Conservation (phyloP, 2,329 filamentous ascomycete genomes). For the Pseudonectria buxi region DNA sequence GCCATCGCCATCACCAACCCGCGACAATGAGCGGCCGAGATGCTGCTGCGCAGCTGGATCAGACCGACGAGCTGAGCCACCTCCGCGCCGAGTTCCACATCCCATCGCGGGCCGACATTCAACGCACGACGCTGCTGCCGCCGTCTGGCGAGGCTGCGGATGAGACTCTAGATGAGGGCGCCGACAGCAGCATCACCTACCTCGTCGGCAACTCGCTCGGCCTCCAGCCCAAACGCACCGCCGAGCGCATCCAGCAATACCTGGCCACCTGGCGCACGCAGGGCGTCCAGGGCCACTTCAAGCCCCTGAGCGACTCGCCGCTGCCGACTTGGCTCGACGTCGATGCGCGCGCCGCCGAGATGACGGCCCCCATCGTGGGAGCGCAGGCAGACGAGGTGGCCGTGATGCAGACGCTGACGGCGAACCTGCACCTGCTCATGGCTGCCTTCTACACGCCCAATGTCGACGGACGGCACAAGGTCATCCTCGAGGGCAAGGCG, state of each 20-base stretch:
- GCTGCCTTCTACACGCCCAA: slow-evolving; percentile 73
- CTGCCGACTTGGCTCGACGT: slow-evolving; percentile 68
- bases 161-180: no score
- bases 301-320: slow-evolving; percentile 56
- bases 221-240: slow-evolving; percentile 59
- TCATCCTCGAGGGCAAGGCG: slow-evolving; percentile 75
- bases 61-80: slow-evolving; percentile 44
- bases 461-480: slow-evolving; percentile 52
- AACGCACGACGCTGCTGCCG: slow-evolving; percentile 20
- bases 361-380: slow-evolving; percentile 64
- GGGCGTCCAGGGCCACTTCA: slow-evolving; percentile 76
- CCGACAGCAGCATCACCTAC: slow-evolving; percentile 42
- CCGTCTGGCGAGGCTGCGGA: background rate
- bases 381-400: slow-evolving; percentile 64
- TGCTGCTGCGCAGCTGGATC: slow-evolving; percentile 38
- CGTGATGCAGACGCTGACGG: slow-evolving; percentile 76
- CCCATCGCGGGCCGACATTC: slow-evolving; percentile 40
- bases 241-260: slow-evolving; percentile 58
- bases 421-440: slow-evolving; percentile 71
- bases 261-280: slow-evolving; percentile 73
- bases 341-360: slow-evolving; percentile 58
- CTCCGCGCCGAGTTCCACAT: slow-evolving; percentile 65
- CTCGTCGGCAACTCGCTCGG: slow-evolving; percentile 82
- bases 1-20: background rate
- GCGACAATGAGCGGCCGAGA: slow-evolving; percentile 13